Conservation (phyloP, 2,329 filamentous ascomycete genomes). For the Cladosporium sphaerospermum region DNA sequence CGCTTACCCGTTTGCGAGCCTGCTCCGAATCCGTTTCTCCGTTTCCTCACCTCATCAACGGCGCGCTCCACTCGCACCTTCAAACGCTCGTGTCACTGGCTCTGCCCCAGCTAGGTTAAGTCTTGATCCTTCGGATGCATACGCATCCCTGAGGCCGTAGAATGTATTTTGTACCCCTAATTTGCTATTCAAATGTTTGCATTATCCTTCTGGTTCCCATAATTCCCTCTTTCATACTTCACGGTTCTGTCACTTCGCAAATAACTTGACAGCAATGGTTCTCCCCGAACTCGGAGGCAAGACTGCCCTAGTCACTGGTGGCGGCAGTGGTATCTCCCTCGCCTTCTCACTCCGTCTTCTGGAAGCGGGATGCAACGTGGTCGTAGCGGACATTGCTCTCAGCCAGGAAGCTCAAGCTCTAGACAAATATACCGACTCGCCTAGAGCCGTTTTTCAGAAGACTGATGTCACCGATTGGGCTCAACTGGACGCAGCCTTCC, state of each 20-base stretch:
- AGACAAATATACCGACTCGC: slow-evolving; percentile 6
- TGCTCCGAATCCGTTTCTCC: not conserved
- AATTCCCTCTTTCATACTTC: not conserved
- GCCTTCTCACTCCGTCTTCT: slow-evolving; percentile 6
- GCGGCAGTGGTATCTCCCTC: slow-evolving; percentile 24
- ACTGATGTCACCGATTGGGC: slow-evolving; percentile 45
- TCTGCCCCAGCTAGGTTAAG: not conserved
- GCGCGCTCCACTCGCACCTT: not conserved
- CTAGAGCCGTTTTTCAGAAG: slow-evolving; percentile 34
- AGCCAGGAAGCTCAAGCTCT: slow-evolving; percentile 33
- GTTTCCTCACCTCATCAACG: not conserved
- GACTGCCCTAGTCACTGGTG: slow-evolving; percentile 40
- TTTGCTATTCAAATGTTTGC: not conserved
- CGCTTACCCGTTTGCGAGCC: slow-evolving; percentile 5
- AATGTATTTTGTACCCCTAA: not conserved
- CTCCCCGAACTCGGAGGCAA: slow-evolving; percentile 30
- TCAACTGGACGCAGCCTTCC: slow-evolving; percentile 42
- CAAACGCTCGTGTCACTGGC: slow-evolving; percentile 6
- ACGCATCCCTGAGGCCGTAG: not conserved
- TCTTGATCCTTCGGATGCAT: too few species aligned
- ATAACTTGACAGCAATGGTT: not conserved
- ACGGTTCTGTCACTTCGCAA: not conserved
- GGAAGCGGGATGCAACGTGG: slow-evolving; percentile 28
- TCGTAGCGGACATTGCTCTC: slow-evolving; percentile 40
- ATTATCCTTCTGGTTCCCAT: not conserved